phyloP scores from a whole-genome alignment of 805 yeast species.

The Hanseniaspora hatyaiensis region DNA sequence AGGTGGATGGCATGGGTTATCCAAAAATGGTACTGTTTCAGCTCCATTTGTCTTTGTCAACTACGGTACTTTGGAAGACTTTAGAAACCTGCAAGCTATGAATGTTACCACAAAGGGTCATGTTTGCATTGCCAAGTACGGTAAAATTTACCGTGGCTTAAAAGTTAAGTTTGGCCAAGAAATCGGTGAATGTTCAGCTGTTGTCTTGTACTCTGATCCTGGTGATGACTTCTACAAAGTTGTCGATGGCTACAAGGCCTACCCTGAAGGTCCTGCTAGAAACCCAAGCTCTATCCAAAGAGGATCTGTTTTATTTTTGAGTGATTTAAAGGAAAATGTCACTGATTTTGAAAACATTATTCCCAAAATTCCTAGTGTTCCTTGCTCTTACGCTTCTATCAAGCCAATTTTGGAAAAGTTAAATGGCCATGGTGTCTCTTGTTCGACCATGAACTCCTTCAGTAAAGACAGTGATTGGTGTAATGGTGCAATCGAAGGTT shows the following conservation, averaged over 20 bases:
- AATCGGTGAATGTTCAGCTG: constrained; percentile 50
- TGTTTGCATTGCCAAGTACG: constrained; percentile 58
- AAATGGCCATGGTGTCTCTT: constrained; percentile 44
- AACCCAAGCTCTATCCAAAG: constrained; percentile 67
- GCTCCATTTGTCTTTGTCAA: constrained; percentile 60
- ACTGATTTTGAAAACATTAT: constrained; percentile 39
- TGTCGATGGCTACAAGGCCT: constrained; percentile 48
- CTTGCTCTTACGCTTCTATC: constrained; percentile 54
- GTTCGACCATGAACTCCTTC: constrained; percentile 32
- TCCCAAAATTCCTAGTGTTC: constrained; percentile 60
- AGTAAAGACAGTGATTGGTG: constrained; percentile 26
- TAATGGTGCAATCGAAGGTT: constrained; percentile 34
- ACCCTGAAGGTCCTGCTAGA: constrained; percentile 68
- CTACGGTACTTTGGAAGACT: constrained; percentile 56
- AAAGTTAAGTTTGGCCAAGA: constrained; percentile 70
- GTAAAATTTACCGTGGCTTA: constrained; percentile 55
- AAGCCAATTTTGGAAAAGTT: constrained; percentile 48
- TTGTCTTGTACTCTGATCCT: constrained; percentile 58
- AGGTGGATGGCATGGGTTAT: constrained; percentile 68
- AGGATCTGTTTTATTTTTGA: constrained; percentile 57
- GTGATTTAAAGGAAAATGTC: constrained; percentile 43
- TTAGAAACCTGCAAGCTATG: constrained; percentile 34
- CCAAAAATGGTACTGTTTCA: constrained; percentile 57
- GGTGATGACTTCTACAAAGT: constrained; percentile 46
- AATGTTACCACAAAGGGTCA: constrained; percentile 46